Evolutionary conservation across 2,329 filamentous ascomycete species (phyloP).

Genomic region (Neoscytalidium dimidiatum): DNA sequence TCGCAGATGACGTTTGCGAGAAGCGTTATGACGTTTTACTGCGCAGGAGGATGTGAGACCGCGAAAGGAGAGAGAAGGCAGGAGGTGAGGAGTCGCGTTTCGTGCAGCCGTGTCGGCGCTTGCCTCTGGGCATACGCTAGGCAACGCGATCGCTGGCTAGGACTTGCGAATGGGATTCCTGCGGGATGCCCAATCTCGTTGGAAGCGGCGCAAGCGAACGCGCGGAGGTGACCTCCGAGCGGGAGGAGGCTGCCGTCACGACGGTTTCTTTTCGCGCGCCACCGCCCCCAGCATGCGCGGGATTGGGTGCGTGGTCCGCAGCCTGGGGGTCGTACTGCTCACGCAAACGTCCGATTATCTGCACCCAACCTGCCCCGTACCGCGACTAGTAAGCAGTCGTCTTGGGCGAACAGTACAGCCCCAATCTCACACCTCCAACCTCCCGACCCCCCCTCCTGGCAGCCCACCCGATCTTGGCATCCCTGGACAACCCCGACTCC

Average conservation of each 20-base stretch:
- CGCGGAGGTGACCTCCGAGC: background rate
- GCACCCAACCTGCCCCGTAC: background rate
- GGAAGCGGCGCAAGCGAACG: background rate
- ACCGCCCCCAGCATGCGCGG: background rate
- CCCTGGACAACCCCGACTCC: background rate
- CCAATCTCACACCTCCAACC: background rate
- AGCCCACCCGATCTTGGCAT: background rate
- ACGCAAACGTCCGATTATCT: background rate
- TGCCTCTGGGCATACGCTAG: too few relatives aligned
- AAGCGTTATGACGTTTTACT: background rate
- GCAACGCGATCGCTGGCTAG: too few relatives aligned
- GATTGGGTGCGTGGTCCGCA: too few relatives aligned
- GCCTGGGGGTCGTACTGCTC: background rate
- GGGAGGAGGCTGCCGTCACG: background rate
- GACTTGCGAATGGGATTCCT: too few relatives aligned
- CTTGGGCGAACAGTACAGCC: background rate
- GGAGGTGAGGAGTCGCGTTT: background rate
- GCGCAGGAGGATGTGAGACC: background rate
- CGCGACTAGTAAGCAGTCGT: background rate
- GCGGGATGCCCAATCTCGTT: too few relatives aligned
- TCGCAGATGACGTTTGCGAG: background rate
- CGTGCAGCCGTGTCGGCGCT: too few relatives aligned
- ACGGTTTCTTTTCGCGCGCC: background rate
- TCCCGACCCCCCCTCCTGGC: background rate
- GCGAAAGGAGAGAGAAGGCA: background rate